phyloP scores from a whole-genome alignment of 2,329 filamentous ascomycete genomes.

The Colletotrichum sp. region DNA sequence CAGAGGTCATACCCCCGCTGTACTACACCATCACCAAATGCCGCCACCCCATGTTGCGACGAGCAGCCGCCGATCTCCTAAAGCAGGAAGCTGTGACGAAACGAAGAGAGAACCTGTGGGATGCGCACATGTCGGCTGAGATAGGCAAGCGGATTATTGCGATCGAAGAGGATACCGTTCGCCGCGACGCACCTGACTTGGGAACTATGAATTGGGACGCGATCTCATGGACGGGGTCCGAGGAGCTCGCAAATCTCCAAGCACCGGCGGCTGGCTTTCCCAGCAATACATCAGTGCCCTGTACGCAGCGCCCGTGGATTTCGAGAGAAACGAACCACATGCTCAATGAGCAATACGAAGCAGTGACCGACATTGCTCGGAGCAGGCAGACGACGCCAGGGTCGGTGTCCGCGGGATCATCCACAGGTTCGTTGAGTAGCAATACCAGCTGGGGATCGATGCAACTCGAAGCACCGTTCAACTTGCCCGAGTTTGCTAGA shows the following conservation, averaged over 20 bases:
- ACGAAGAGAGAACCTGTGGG: conserved; percentile 45
- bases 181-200: neutral
- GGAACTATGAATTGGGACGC: neutral
- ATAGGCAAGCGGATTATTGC: conserved; percentile 39
- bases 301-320: neutral
- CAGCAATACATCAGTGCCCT: neutral
- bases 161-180: conserved; percentile 34
- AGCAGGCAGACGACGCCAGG: neutral
- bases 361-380: neutral
- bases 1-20: conserved; percentile 44
- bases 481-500: conserved; percentile 27
- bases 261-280: neutral
- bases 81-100: conserved; percentile 32
- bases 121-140: conserved; percentile 32
- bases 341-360: neutral
- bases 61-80: conserved; percentile 41
- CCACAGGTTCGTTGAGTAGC: neutral
- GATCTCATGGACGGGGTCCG: neutral
- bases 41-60: conserved; percentile 43
- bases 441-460: conserved; percentile 1
- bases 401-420: neutral
- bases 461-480: conserved; percentile 29
- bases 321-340: neutral
- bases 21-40: conserved; percentile 46
- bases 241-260: neutral